Base-by-base conservation (phyloP, 148 eudicot species). In the Vaccinium vitisidaea region DNA sequence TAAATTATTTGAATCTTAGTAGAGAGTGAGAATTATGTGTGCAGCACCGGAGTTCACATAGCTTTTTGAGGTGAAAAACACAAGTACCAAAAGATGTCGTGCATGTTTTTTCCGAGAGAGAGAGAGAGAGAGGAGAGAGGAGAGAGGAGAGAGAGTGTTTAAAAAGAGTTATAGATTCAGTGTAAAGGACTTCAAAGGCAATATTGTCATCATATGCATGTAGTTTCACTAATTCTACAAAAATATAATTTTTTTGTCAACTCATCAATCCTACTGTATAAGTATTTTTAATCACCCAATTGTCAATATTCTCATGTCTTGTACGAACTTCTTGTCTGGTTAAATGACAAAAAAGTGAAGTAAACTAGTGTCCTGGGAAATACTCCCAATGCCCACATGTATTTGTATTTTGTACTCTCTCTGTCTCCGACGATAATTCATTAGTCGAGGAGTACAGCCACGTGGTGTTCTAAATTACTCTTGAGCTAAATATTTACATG, bases 301-400 rank as follows among this genome's bases (percentile, higher is more conserved):
- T 86, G 85, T 86, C 88, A 21, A 77, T 21, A 55, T 39, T 21
- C 71, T 14, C 61, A 32, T 79, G 88, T 86, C 88, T 48, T 48
- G 32, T 78, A 79, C 85, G 79, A 83, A 83, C 65, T 83, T 70
- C 43, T 73, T 58, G 10, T 39, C 3, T 52, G 27, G 52, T 79
- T 83, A 39, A 58, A 82, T 46, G 82, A 86, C 83, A 86, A 50
- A 12, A 55, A 79, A 39, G 27, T 19, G 56, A 9, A 83, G 54
- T 70, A 36, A 39, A 32, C 61, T 25, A 46, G 55, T 18, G 32
- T 18, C 54, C 73, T 7, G 30, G 7, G 50, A n/a, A 80, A 21
- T 56, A 2, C 54, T 71, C 86, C 54, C 77, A 56, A 39, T 58
- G 23, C 83, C 65, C 78, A 56, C 53, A 63, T 53, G 13, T 9